Evolutionary conservation across 164 flowering plant species (phyloP), one percentile per base, ranked within the genome.

Genomic region (Nymphaea thermarum): DNA sequence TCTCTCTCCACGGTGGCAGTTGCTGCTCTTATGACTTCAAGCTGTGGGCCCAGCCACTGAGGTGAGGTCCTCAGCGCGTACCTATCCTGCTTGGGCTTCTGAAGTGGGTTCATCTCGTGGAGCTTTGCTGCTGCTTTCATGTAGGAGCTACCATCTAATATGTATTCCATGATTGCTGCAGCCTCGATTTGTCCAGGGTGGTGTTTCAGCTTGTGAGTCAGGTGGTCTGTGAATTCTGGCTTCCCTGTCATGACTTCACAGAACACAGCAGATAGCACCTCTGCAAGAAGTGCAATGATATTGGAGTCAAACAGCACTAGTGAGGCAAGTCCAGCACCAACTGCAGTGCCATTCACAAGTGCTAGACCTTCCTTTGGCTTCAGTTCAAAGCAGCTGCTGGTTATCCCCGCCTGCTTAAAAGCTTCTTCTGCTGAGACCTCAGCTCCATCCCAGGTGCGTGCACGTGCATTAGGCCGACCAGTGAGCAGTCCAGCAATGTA

Each of bases 131-230:
- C 78, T 71, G 60, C 80, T 47, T 76, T 78, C 69, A 78, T 73
- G 74, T 72, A 78, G 36, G 72, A 71, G 65, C 83, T 81, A 17
- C 62, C 74, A 14, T 76, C 80, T 11, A 81, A 44, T 42, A 81
- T 53, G 63, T 44, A 67, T 59, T 78, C 77, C 83, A 81, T 81
- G 70, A 81, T 74, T 3, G 83, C 81, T 2, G 80, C 81, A 36
- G 83, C 73, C 63, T 81, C 81, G 43, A 81, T 81, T 68, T 81
- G 81, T 7, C 84, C 84, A 0, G 84, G 82, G 47, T 81, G 84
- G 73, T 81, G 82, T 65, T 79, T 81, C 25, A 81, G 71, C 65
- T 77, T 60, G 66, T 81, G 84, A 8, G 82, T 77, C 53, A 81
- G 66, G 3, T 72, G 80, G 61, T 81, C 83, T 0, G 80, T 71